These are phyloP conservation scores for Cubamyces sp. DNA, from an alignment of 768 basidiomycete genomes.

Conservation along the genomic window DNA sequence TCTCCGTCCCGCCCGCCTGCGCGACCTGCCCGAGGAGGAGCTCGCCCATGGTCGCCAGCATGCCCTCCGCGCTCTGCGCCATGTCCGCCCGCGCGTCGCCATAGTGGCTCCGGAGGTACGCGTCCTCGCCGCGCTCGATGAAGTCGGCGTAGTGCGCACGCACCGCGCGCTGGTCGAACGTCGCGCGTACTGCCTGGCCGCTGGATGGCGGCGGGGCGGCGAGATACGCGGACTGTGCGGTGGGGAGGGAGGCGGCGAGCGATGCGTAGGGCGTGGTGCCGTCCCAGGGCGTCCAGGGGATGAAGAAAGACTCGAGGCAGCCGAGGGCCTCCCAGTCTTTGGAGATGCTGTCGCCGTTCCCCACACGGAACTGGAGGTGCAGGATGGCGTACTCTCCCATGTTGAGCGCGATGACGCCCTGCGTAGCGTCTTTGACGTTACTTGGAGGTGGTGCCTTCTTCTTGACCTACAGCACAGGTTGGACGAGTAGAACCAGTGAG, in stretches of 20 bases:
- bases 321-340: constrained; percentile 15
- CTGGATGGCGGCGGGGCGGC: neutral
- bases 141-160: constrained; percentile 12
- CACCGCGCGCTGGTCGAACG: neutral
- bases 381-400: constrained; percentile 13
- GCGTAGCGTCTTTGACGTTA: neutral
- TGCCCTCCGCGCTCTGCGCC: neutral
- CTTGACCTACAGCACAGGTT: neutral
- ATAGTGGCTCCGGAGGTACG: constrained; percentile 13
- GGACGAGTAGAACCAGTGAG: no score
- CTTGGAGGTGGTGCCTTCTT: neutral
- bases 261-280: neutral
- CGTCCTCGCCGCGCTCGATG: constrained; percentile 9
- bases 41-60: constrained; percentile 5
- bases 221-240: neutral
- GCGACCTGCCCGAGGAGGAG: constrained; percentile 6
- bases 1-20: constrained; percentile 4
- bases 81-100: constrained; percentile 11
- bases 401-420: constrained; percentile 4
- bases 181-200: neutral
- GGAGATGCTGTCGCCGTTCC: constrained; percentile 6
- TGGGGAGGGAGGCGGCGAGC: neutral
- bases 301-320: neutral
- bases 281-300: constrained; percentile 11
- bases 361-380: constrained; percentile 16